phyloP scores from a whole-genome alignment of 2,329 filamentous ascomycete species.

The Pseudocercospora fuligena region DNA sequence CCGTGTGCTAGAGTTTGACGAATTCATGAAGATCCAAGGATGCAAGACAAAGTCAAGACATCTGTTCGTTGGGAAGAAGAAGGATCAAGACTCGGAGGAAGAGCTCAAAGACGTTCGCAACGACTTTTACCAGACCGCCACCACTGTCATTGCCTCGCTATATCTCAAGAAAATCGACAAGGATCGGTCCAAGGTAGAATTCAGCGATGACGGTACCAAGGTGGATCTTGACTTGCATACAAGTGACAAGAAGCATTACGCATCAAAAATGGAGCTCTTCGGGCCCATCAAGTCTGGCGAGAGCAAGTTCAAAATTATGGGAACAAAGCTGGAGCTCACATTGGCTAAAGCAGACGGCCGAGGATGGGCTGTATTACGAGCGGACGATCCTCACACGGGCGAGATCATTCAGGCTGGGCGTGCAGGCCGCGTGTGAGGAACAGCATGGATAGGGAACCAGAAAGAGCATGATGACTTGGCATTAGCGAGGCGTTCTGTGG shows the following conservation, averaged over 20 bases:
- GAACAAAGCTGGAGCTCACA: constrained; percentile 84
- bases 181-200: constrained; percentile 72
- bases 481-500: constrained; percentile 20
- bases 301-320: constrained; percentile 79
- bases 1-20: constrained; percentile 92
- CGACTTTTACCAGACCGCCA: constrained; percentile 93
- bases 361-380: constrained; percentile 84
- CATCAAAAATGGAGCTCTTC: constrained; percentile 74
- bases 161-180: constrained; percentile 98
- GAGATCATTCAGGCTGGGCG: constrained; percentile 90
- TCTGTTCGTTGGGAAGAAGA: constrained; percentile 79
- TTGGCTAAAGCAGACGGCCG: constrained; percentile 73
- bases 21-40: constrained; percentile 94
- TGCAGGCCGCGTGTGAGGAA: constrained; percentile 62
- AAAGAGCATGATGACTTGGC: not conserved
- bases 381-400: constrained; percentile 72
- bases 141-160: constrained; percentile 83
- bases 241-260: constrained; percentile 82
- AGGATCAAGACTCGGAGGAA: constrained; percentile 67
- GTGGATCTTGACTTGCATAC: constrained; percentile 85
- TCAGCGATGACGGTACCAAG: constrained; percentile 59
- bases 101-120: constrained; percentile 79
- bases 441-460: not conserved
- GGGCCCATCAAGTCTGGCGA: constrained; percentile 75
- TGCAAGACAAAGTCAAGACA: constrained; percentile 83